Conservation (phyloP, 2,329 filamentous ascomycete species). For the Verticillium dahliae region DNA sequence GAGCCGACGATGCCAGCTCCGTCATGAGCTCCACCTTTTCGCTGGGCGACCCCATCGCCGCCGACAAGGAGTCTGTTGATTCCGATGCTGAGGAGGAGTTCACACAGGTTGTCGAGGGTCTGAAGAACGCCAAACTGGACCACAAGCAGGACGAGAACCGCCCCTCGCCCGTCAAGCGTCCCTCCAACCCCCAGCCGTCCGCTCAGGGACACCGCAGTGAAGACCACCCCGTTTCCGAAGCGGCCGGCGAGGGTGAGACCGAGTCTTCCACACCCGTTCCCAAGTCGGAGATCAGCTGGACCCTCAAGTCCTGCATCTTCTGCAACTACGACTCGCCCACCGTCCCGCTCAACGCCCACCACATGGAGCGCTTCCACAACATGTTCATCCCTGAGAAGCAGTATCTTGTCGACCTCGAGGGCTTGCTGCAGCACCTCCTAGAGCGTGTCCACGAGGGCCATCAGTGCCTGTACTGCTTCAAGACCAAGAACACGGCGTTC, state of each 20-base stretch:
- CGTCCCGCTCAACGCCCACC: constrained; percentile 67
- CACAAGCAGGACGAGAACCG: constrained; percentile 27
- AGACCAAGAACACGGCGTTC: constrained; percentile 68
- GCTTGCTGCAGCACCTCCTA: constrained; percentile 71
- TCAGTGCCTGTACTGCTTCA: constrained; percentile 85
- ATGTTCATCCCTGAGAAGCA: constrained; percentile 91
- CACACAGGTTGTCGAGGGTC: constrained; percentile 66
- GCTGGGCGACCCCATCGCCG: constrained; percentile 67
- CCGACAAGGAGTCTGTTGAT: constrained; percentile 43
- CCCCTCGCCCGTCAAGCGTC: constrained; percentile 46
- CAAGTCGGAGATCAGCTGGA: constrained; percentile 28
- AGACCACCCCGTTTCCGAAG: constrained; percentile 34
- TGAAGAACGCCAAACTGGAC: constrained; percentile 68
- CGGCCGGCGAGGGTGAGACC: constrained; percentile 31
- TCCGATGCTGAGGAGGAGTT: constrained; percentile 70
- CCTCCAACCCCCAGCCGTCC: constrained; percentile 42
- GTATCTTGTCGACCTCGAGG: constrained; percentile 77
- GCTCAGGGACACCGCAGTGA: constrained; percentile 34
- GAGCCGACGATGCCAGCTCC: constrained; percentile 63
- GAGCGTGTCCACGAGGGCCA: constrained; percentile 73
- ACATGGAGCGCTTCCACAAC: constrained; percentile 91
- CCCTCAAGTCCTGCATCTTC: constrained; percentile 68
- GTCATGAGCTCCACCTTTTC: constrained; percentile 89
- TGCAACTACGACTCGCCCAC: constrained; percentile 82
- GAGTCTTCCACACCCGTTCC: constrained; percentile 31